Evolutionary conservation across 2,329 filamentous ascomycete genomes (phyloP).

Genomic region (Boeremia lycopersici): DNA sequence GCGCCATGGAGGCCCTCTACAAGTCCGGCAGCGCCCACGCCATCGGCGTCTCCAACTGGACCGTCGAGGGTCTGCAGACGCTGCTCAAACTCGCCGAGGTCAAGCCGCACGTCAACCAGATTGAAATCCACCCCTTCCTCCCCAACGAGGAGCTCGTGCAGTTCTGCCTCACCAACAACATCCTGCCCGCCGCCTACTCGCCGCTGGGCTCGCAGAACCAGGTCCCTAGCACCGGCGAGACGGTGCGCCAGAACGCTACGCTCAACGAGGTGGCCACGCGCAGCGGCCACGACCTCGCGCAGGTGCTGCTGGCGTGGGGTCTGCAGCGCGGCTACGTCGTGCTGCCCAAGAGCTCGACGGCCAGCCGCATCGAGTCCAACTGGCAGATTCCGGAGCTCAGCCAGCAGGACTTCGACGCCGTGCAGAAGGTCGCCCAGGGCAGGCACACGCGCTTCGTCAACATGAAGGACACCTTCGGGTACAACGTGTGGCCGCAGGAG

Average conservation of each 20-base stretch:
- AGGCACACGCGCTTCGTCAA: conserved; percentile 76
- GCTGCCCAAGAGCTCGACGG: conserved; percentile 51
- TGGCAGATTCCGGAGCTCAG: conserved; percentile 65
- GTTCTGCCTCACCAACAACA: conserved; percentile 64
- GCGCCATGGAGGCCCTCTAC: conserved; percentile 67
- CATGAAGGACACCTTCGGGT: conserved; percentile 82
- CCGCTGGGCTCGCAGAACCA: conserved; percentile 73
- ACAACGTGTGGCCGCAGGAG: conserved; percentile 64
- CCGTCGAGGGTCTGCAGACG: conserved; percentile 69
- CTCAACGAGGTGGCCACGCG: conserved; percentile 72
- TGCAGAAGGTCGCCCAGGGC: conserved; percentile 68
- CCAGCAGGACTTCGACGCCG: conserved; percentile 61
- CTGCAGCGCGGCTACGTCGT: conserved; percentile 69
- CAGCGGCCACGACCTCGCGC: conserved; percentile 75
- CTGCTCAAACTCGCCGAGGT: conserved; percentile 68
- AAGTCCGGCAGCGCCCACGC: conserved; percentile 65
- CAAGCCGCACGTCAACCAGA: conserved; percentile 74
- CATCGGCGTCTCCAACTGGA: conserved; percentile 78
- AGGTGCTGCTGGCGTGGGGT: conserved; percentile 84
- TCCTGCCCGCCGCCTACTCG: conserved; percentile 69
- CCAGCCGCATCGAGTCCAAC: conserved; percentile 61
- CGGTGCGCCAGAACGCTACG: conserved; percentile 69
- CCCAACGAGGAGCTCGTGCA: conserved; percentile 66
- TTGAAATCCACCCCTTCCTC: conserved; percentile 76
- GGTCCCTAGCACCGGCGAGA: conserved; percentile 71